Evolutionary conservation across 163 green algal species (phyloP), one percentile per base, ranked within the genome.

Genomic region (Volvox carteri): DNA sequence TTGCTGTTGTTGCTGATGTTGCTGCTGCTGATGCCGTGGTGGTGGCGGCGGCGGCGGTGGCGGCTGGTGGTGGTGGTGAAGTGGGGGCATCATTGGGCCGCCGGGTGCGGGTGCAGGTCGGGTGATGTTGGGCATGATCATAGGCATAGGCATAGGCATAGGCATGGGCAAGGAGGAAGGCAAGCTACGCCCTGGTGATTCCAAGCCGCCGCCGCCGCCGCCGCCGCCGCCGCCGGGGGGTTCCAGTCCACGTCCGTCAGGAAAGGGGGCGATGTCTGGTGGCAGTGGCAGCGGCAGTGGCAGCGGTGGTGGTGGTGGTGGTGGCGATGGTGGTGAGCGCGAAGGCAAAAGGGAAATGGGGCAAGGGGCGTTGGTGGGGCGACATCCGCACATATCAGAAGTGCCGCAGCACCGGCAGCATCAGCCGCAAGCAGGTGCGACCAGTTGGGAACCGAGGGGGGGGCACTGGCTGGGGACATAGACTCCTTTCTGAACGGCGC

Each of bases 31-130:
- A n/a, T n/a, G n/a, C n/a, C n/a, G n/a, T n/a, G n/a, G 73, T 4
- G 5, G 75, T 33, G n/a, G 77, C 12, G 77, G 77, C 6, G 77
- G 77, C 52, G 77, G 77, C 35, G 77, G 77, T 19, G 77, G 77
- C 77, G 16, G 52, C 52, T 65, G 73, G 73, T 52, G 50, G 73
- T 56, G 8, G 70, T 76, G 14, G 30, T 76, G 35, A 28, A 2
- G 18, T 30, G 19, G 39, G 39, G 19, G 39, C 42, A 56, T 78
- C 70, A 67, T 81, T n/a, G 39, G 41, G 18, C 68, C 68, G 41
- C 46, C 74, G n/a, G 42, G n/a, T n/a, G n/a, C n/a, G n/a, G n/a
- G n/a, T n/a, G n/a, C 3, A 44, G 74, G 74, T 46, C 74, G 54
- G 11, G 23, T 72, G 18, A 37, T 72, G 18, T 72, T 72, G 60